phyloP scores from a whole-genome alignment of 148 eudicot species.

The Cornus kousa region DNA sequence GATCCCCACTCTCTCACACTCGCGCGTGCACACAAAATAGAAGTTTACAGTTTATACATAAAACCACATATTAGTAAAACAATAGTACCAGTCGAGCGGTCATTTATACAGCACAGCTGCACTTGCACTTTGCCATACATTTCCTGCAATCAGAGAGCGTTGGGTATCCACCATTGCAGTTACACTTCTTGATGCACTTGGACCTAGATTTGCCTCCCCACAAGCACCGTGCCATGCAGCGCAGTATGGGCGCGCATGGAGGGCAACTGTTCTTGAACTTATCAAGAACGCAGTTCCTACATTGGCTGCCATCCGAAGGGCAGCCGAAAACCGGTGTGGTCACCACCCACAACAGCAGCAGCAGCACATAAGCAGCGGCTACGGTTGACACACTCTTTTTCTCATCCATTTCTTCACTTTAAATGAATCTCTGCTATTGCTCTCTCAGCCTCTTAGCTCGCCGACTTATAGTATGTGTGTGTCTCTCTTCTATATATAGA shows the following conservation, averaged over 20 bases:
- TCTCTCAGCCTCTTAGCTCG: background rate
- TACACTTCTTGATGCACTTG: conserved; percentile 52
- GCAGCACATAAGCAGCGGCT: conserved; percentile 1
- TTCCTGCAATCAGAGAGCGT: conserved; percentile 55
- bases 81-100: background rate
- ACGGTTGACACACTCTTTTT: background rate
- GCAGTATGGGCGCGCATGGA: conserved; percentile 37
- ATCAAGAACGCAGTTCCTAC: conserved; percentile 41
- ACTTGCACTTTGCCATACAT: conserved; percentile 57
- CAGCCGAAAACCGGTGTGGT: conserved; percentile 25
- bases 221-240: conserved; percentile 65
- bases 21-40: too few relatives aligned
- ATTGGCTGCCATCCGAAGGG: conserved; percentile 30
- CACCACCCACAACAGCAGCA: conserved; percentile 24
- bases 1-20: too few relatives aligned
- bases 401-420: conserved; percentile 4
- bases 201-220: conserved; percentile 38
- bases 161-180: conserved; percentile 46
- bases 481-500: too few relatives aligned
- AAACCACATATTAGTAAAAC: too few relatives aligned
- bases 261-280: conserved; percentile 51
- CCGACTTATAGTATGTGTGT: background rate
- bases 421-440: background rate
- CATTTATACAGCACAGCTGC: conserved; percentile 39
- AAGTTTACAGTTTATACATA: too few relatives aligned